Evolutionary conservation across 202 grass and related monocot species (phyloP).

Genomic region (Sporobolus alterniflorus): DNA sequence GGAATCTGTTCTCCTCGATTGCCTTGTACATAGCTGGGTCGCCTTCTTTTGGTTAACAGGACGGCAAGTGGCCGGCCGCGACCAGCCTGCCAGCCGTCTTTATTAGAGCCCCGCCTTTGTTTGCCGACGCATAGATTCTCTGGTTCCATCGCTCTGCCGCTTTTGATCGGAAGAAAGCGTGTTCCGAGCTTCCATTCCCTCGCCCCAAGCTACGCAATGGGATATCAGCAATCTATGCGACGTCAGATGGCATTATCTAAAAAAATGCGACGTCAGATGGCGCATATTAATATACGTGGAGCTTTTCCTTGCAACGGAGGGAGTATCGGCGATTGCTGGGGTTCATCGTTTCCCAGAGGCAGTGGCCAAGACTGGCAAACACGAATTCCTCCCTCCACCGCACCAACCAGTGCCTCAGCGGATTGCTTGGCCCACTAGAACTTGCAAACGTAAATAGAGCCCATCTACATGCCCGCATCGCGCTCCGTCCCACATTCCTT

Average conservation of each 20-base stretch:
- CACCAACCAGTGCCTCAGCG: too few relatives aligned
- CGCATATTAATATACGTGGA: not conserved
- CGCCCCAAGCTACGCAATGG: not conserved
- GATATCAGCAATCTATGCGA: not conserved
- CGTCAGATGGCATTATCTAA: too few relatives aligned
- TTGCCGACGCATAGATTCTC: constrained; percentile 20
- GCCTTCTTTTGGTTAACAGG: not conserved
- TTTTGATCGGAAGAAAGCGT: constrained; percentile 3
- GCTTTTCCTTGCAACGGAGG: not conserved
- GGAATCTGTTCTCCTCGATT: not conserved
- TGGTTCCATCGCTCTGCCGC: not conserved
- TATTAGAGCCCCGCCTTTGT: constrained; percentile 14
- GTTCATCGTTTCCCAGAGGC: not conserved
- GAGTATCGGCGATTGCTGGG: not conserved
- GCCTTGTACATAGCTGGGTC: not conserved
- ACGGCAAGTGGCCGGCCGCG: constrained; percentile 5
- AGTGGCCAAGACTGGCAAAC: too few relatives aligned
- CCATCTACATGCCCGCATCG: too few relatives aligned
- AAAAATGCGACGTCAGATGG: not conserved
- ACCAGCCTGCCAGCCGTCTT: not conserved
- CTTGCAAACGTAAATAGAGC: too few relatives aligned
- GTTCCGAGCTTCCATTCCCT: not conserved
- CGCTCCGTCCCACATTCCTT: too few relatives aligned
- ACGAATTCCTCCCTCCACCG: too few relatives aligned
- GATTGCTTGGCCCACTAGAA: too few relatives aligned